Evolutionary conservation across 768 basidiomycete species (phyloP).

Genomic region (Psilocybe cyanescens): DNA sequence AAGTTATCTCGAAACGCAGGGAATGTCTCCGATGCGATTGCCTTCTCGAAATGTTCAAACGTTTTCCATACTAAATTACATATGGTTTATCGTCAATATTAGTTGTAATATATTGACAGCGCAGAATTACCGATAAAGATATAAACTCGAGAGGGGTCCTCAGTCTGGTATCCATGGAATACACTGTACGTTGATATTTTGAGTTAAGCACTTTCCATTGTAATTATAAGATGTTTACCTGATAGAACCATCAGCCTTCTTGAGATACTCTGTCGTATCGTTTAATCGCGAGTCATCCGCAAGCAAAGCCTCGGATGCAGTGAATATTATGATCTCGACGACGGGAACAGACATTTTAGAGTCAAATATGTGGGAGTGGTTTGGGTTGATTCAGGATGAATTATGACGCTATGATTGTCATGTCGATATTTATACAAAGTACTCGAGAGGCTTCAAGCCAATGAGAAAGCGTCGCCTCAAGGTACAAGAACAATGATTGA

Average conservation of each 20-base stretch:
- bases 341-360: background rate
- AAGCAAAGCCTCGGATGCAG: background rate
- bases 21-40: background rate
- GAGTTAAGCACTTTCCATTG: background rate
- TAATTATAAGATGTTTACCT: background rate
- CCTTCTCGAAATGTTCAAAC: background rate
- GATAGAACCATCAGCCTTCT: background rate
- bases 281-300: background rate
- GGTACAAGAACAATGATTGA: no score
- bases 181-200: background rate
- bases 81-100: no score
- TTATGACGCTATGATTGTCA: no score
- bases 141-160: background rate
- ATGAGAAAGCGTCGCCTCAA: no score
- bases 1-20: background rate
- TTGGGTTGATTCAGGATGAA: no score
- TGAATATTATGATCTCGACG: background rate
- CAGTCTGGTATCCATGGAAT: background rate
- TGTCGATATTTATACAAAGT: no score
- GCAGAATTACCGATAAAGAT: background rate
- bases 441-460: no score
- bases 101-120: background rate
- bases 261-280: background rate
- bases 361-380: no score
- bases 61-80: background rate